Percentiles rank a stretch among this genome's conserved stretches.
phyloP scores from a whole-genome alignment of 75 land plant species.

The Azolla pinnata region DNA sequence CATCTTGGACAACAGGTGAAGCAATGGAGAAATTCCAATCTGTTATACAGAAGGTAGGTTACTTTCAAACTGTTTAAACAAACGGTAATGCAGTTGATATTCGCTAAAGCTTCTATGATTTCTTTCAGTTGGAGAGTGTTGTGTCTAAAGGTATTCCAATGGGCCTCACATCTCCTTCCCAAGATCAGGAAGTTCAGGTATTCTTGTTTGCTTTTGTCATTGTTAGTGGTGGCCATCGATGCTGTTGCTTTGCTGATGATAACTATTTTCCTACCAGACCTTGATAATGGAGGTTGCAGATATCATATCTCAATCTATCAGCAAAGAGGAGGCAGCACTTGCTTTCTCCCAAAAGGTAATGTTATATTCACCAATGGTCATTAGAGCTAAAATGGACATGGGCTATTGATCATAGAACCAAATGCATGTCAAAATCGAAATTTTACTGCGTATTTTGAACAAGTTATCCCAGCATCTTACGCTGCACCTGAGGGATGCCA shows the following conservation, averaged over 20 bases:
- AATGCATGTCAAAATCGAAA: no score
- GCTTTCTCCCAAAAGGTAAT: slow-evolving; percentile 88
- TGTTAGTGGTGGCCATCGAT: no score
- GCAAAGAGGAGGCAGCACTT: slow-evolving; percentile 85
- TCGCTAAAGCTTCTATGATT: not conserved
- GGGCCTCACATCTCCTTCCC: slow-evolving; percentile 10
- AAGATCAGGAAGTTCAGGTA: slow-evolving; percentile 77
- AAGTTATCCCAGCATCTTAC: no score
- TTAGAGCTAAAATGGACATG: no score
- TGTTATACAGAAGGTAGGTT: slow-evolving; percentile 64
- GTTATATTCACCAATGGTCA: no score
- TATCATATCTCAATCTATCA: slow-evolving; percentile 60
- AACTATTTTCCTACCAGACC: not conserved
- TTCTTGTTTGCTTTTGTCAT: not conserved
- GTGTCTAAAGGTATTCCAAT: slow-evolving; percentile 32
- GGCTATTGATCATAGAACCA: no score
- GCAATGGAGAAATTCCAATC: slow-evolving; percentile 71
- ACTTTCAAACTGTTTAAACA: not conserved
- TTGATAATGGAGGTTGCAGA: slow-evolving; percentile 63
- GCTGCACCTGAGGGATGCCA: no score
- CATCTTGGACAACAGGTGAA: slow-evolving; percentile 58
- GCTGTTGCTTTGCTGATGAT: no score
- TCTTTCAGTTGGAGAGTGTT: slow-evolving; percentile 55
- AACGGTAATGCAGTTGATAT: not conserved
- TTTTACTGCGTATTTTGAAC: no score